phyloP scores from a whole-genome alignment of 148 eudicot species.

The Rhododendron molle region DNA sequence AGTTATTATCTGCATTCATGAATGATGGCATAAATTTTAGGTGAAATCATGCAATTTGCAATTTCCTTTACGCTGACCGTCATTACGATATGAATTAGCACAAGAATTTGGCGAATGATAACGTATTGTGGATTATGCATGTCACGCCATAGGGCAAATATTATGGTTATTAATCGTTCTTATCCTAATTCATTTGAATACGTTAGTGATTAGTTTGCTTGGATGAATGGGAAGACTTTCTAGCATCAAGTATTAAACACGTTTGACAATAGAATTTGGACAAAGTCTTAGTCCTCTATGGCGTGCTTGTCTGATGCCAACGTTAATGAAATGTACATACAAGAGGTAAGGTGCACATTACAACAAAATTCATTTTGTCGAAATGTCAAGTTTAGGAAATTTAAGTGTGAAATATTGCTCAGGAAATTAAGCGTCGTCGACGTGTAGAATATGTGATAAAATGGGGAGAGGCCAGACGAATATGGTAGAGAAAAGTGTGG shows the following conservation, averaged over 20 bases:
- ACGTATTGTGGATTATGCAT: background rate
- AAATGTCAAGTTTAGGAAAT: too few relatives aligned
- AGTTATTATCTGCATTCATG: background rate
- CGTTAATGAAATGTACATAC: too few relatives aligned
- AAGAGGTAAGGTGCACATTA: background rate
- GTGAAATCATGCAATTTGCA: background rate
- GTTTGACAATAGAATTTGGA: background rate
- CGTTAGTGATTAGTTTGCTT: background rate
- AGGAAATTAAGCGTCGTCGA: too few relatives aligned
- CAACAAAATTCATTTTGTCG: too few relatives aligned
- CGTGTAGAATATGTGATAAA: too few relatives aligned
- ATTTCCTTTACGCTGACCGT: background rate
- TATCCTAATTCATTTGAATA: background rate
- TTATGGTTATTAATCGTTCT: background rate
- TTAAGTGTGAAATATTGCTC: too few relatives aligned
- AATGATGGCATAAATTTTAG: background rate
- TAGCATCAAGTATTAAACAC: background rate
- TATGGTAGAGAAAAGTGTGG: too few relatives aligned
- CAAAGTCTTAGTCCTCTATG: background rate
- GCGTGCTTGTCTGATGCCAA: too few relatives aligned
- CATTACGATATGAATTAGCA: background rate
- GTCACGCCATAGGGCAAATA: background rate
- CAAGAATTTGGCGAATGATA: background rate
- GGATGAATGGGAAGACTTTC: background rate
- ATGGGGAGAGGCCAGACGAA: too few relatives aligned